These are phyloP conservation scores for Mycotypha africana DNA, from an alignment of 371 early-diverging fungal genomes.

Conservation along the genomic window DNA sequence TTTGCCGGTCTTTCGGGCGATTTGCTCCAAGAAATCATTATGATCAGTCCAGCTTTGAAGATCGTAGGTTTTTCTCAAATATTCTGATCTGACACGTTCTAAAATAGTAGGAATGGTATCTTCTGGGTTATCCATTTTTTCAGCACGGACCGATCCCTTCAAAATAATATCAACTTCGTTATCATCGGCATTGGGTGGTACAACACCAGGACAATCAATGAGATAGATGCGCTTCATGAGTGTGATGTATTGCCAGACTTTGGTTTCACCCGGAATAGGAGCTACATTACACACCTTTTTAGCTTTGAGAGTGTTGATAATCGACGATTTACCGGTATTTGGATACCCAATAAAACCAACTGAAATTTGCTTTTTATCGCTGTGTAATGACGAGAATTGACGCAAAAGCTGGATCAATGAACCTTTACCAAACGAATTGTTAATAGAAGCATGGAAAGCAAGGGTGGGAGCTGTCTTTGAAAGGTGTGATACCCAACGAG, in stretches of 20 bases:
- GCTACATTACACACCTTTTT: conserved; percentile 99
- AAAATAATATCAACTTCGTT: conserved; percentile 95
- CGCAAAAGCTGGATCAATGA: conserved; percentile 96
- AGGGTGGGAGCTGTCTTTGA: conserved; percentile 94
- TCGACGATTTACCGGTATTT: conserved; percentile 94
- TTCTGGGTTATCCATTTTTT: conserved; percentile 93
- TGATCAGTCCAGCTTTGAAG: conserved; percentile 80
- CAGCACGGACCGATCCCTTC: conserved; percentile 97
- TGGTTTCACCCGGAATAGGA: conserved; percentile 99
- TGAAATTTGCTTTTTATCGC: conserved; percentile 96
- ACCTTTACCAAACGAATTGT: conserved; percentile 98
- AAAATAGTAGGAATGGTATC: conserved; percentile 89
- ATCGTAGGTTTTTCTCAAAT: conserved; percentile 88
- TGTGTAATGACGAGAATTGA: conserved; percentile 93
- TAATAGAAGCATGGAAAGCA: conserved; percentile 98
- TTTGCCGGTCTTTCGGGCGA: conserved; percentile 90
- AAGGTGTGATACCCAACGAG: conserved; percentile 89
- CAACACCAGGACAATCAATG: conserved; percentile 99
- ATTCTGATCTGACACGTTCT: conserved; percentile 82
- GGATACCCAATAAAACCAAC: conserved; percentile 99
- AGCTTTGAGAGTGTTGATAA: conserved; percentile 97
- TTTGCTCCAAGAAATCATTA: conserved; percentile 86
- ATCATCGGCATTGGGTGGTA: conserved; percentile 84
- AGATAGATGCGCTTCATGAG: conserved; percentile 98
- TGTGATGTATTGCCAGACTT: conserved; percentile 99